A percentile compares a stretch with the other conserved stretches of the same genome.
phyloP scores from a whole-genome alignment of 179 eudicot species.

The Patellifolia procumbens region DNA sequence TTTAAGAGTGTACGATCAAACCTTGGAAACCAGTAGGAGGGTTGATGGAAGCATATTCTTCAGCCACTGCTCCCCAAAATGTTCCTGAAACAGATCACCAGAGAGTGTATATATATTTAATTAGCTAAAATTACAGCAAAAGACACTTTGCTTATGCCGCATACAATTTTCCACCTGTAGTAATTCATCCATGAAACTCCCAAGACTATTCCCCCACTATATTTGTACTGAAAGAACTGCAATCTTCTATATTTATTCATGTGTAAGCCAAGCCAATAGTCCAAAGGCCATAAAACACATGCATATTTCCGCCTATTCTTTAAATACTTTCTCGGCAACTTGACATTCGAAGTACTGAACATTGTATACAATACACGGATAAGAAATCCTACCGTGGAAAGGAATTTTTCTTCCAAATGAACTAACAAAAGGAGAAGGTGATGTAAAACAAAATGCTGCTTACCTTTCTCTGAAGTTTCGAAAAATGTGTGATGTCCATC shows the following conservation, averaged over 20 bases:
- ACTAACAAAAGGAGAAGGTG: neutral
- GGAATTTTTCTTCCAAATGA: neutral
- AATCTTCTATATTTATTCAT: neutral
- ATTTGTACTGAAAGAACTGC: neutral
- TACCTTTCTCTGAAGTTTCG: constrained; percentile 75
- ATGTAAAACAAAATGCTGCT: neutral
- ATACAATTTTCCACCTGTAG: neutral
- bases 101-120: neutral
- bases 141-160: neutral
- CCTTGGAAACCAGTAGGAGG: constrained; percentile 95
- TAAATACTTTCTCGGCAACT: neutral
- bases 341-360: neutral
- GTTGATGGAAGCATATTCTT: constrained; percentile 64
- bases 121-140: neutral
- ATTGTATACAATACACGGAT: neutral
- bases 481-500: constrained; percentile 82
- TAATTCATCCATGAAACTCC: neutral
- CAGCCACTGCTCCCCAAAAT: constrained; percentile 66
- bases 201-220: neutral
- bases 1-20: constrained; percentile 6
- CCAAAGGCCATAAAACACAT: neutral
- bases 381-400: neutral
- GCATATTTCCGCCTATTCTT: neutral
- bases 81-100: constrained; percentile 44
- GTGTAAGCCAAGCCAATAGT: neutral